phyloP scores from a whole-genome alignment of 345 rosid species.

The Hirschfeldia incana region DNA sequence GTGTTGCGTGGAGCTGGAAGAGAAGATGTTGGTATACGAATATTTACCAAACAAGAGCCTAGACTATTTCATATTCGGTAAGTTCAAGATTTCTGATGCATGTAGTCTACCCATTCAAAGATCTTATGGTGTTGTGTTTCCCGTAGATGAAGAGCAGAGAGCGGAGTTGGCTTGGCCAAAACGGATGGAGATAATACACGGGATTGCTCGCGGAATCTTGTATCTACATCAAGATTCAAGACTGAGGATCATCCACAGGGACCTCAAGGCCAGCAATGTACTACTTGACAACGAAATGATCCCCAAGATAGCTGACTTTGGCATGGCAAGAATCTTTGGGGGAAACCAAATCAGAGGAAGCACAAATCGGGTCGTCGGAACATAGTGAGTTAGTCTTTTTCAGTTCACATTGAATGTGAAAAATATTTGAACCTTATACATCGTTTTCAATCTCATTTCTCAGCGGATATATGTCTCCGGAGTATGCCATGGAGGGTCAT shows the following conservation, averaged over 20 bases:
- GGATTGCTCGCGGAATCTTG: conserved; percentile 69
- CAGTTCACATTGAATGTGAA: not conserved
- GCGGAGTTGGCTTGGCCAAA: conserved; percentile 51
- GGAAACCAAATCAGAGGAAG: conserved; percentile 51
- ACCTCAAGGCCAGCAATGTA: conserved; percentile 64
- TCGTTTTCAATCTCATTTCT: not conserved
- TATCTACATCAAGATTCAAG: conserved; percentile 81
- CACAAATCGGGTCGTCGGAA: conserved; percentile 64
- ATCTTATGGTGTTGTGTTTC: not conserved
- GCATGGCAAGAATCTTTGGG: conserved; percentile 62
- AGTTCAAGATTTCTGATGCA: not conserved
- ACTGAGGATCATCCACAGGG: conserved; percentile 70
- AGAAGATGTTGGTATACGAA: conserved; percentile 64
- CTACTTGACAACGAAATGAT: conserved; percentile 52
- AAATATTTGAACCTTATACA: not conserved
- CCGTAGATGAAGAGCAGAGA: conserved; percentile 43
- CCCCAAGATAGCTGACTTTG: conserved; percentile 70
- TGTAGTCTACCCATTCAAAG: not conserved
- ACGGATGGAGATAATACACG: conserved; percentile 50
- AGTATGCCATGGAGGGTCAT: conserved; percentile 66
- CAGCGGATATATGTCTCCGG: conserved; percentile 86
- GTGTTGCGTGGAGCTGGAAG: conserved; percentile 53
- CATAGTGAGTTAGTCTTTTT: conserved; percentile 50
- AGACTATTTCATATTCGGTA: conserved; percentile 58
- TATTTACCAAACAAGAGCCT: conserved; percentile 64